Evolutionary conservation across 768 basidiomycete species (phyloP), one percentile per base, ranked within the genome.

Genomic region (Pisolithus albus): DNA sequence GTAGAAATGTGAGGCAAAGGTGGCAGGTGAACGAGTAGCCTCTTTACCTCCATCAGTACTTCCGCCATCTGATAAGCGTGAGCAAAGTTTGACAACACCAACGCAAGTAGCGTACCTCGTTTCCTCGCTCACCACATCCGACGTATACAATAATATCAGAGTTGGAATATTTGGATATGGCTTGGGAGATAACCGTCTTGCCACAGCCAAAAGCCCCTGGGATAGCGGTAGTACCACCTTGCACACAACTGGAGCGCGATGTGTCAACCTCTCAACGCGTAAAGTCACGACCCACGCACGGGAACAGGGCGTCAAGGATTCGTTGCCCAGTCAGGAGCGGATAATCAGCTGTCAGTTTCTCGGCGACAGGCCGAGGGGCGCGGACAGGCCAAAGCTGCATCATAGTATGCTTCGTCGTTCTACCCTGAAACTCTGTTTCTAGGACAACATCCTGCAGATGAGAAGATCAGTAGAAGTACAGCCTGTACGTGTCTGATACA

Each of bases 341-440:
- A 68, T 83, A 81, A 67, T 95, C 81, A 51, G 95, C 94, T 3
- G 88, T 94, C 62, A 88, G 80, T 72, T 98, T 98, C 74, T 98
- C 91, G n/a, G 89, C 75, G 24, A 92, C 88, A 10, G 96, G 96
- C 50, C 96, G 83, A 46, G 96, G 93, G 18, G 95, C 96, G 63
- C 96, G 91, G 55, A 99, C 96, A 58, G 96, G 96, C 96, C 96
- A 99, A 30, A 95, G 75, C 64, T 99, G 96, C 90, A 96, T 89
- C 82, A 99, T 84, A 16, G 88, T 85, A 67, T 98, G 95, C 61
- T 93, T 79, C 13, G 92, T 88, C 37, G 77, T 86, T 73, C 93
- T 92, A 58, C 95, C 96, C 56, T 98, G 84, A 63, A 99, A 98
- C 64, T 98, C 96, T 7, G 95, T 97, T 71, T 99, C 96, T 45